Conservation (phyloP, 768 basidiomycete species). For the Pulveroboletus sp. region DNA sequence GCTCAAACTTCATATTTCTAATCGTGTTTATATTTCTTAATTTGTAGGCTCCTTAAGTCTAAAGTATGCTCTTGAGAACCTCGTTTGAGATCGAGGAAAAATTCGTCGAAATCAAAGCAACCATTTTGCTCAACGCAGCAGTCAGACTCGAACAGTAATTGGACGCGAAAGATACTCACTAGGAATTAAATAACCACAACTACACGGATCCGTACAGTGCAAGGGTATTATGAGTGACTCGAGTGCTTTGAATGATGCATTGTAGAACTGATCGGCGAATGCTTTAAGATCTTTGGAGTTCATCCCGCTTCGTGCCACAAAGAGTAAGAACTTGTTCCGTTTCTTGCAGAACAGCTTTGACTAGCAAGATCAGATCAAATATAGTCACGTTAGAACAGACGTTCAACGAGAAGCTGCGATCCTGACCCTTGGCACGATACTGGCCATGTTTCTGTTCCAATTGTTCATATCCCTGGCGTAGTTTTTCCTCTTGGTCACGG, state of each 20-base stretch:
- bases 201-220: neutral
- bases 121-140: no score
- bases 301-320: conserved; percentile 45
- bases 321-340: conserved; percentile 42
- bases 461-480: conserved; percentile 37
- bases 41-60: neutral
- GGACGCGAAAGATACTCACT: neutral
- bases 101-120: neutral
- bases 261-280: neutral
- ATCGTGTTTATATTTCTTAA: neutral
- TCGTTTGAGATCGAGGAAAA: no score
- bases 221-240: neutral
- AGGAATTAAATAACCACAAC: neutral
- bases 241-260: neutral
- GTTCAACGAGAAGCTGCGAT: neutral
- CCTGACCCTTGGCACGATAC: conserved; percentile 42
- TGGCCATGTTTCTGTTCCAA: conserved; percentile 40
- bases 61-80: no score
- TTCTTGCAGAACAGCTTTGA: conserved; percentile 42
- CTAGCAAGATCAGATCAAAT: conserved; percentile 20
- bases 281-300: conserved; percentile 3
- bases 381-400: conserved; percentile 6
- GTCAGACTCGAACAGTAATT: no score
- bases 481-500: conserved; percentile 39
- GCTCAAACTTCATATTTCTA: neutral